Percentiles rank a stretch among this genome's conserved stretches.
These are phyloP conservation scores for Ustanciosporium gigantosporum DNA, from an alignment of 1,284 basidiomycete genomes.

Conservation along the genomic window DNA sequence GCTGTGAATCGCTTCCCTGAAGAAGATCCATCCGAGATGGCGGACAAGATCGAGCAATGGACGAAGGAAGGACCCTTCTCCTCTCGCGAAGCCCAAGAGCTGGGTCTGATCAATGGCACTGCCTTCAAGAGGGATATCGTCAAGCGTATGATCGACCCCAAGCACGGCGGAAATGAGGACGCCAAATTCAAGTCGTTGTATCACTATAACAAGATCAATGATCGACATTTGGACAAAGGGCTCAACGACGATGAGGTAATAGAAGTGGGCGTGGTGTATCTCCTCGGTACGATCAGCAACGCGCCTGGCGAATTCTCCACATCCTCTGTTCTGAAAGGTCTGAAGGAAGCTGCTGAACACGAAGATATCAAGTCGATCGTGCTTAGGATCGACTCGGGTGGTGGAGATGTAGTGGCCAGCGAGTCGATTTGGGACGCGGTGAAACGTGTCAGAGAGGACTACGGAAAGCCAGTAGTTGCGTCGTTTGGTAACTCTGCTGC, in stretches of 20 bases:
- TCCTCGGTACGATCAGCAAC: constrained; percentile 60
- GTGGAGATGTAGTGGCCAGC: constrained; percentile 62
- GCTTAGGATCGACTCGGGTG: constrained; percentile 63
- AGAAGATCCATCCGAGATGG: constrained; percentile 31
- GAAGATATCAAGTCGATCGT: constrained; percentile 61
- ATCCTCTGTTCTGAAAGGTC: constrained; percentile 60
- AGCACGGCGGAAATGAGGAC: constrained; percentile 41
- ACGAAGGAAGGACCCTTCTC: constrained; percentile 61
- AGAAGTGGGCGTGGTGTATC: constrained; percentile 62
- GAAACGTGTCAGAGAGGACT: constrained; percentile 54
- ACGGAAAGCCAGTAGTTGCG: constrained; percentile 62
- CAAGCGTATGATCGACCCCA: constrained; percentile 32
- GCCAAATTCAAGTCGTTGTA: constrained; percentile 45
- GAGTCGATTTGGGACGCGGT: constrained; percentile 63
- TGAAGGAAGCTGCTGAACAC: constrained; percentile 62
- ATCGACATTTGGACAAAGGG: constrained; percentile 32
- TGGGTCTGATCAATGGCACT: constrained; percentile 60
- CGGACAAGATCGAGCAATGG: constrained; percentile 53
- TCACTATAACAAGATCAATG: constrained; percentile 43
- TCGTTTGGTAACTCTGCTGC: constrained; percentile 63
- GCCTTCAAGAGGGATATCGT: constrained; percentile 60
- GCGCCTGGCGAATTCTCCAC: constrained; percentile 56
- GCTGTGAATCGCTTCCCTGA: constrained; percentile 48
- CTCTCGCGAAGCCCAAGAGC: constrained; percentile 56
- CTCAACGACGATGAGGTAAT: constrained; percentile 51